phyloP scores from a whole-genome alignment of 2,329 filamentous ascomycete species.

The Ophiostoma tasmaniense region DNA sequence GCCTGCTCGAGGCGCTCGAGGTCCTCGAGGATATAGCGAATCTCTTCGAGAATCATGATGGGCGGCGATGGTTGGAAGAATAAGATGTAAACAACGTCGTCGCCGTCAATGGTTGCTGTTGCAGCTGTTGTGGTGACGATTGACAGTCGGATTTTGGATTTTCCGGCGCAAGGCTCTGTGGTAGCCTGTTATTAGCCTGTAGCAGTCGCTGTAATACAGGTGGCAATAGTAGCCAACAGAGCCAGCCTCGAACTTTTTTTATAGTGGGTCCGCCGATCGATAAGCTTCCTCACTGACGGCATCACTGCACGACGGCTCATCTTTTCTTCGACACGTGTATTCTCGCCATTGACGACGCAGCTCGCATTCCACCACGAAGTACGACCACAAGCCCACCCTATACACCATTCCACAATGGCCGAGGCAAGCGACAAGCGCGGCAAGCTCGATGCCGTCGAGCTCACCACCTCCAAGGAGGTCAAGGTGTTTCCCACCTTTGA shows the following conservation, averaged over 20 bases:
- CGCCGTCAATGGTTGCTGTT: not conserved
- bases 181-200: not conserved
- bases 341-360: not conserved
- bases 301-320: not conserved
- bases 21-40: conserved; percentile 91
- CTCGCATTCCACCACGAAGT: not conserved
- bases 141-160: conserved; percentile 5
- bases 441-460: conserved; percentile 96
- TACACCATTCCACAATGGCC: conserved; percentile 56
- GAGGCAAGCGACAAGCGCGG: conserved; percentile 68
- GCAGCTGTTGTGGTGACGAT: not conserved
- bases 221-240: not conserved
- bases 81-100: not conserved
- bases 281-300: conserved; percentile 1
- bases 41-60: conserved; percentile 78
- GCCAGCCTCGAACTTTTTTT: conserved; percentile 16
- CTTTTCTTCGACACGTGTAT: not conserved
- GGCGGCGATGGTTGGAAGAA: not conserved
- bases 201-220: not conserved
- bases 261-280: conserved; percentile 9
- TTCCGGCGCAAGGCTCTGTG: conserved; percentile 17
- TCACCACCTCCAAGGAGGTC: conserved; percentile 95
- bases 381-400: too few relatives aligned
- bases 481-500: conserved; percentile 90
- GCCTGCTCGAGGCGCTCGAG: conserved; percentile 92